A percentile compares a stretch with the other conserved stretches of the same genome.
Evolutionary conservation across 371 early-diverging fungal species (phyloP).

Genomic region (Mortierella sp.): DNA sequence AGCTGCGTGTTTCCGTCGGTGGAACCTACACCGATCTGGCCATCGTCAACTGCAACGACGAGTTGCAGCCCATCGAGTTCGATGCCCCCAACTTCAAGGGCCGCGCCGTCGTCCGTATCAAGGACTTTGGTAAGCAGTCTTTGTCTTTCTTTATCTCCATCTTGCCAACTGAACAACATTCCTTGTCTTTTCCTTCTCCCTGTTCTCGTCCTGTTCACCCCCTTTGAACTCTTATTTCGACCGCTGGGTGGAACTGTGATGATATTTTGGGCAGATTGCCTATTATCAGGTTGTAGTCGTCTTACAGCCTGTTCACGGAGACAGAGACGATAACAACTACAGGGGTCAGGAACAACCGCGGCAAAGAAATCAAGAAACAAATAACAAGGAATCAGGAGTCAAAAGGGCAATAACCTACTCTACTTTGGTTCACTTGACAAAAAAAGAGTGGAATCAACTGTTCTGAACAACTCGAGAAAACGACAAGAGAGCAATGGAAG

Average conservation of each 20-base stretch:
- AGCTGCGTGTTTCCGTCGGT: constrained; percentile 62
- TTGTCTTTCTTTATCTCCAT: background rate
- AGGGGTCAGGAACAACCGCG: background rate
- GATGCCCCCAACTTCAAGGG: constrained; percentile 71
- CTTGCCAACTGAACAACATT: background rate
- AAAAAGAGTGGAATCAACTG: background rate
- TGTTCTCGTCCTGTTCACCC: background rate
- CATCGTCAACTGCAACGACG: constrained; percentile 67
- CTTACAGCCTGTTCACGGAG: background rate
- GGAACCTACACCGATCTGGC: constrained; percentile 58
- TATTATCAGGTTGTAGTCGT: background rate
- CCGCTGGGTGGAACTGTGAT: background rate
- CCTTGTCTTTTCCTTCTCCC: background rate
- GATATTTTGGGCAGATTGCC: background rate
- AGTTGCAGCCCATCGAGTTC: constrained; percentile 66
- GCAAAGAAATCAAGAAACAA: background rate
- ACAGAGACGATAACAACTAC: background rate
- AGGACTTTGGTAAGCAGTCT: constrained; percentile 62
- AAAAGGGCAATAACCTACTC: background rate
- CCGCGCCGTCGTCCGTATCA: constrained; percentile 66
- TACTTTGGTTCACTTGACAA: background rate
- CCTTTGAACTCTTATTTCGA: background rate
- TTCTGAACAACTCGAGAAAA: background rate
- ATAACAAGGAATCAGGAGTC: background rate
- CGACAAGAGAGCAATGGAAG: background rate